These are phyloP conservation scores for Astraeus odoratus DNA, from an alignment of 768 basidiomycete genomes.

Conservation along the genomic window DNA sequence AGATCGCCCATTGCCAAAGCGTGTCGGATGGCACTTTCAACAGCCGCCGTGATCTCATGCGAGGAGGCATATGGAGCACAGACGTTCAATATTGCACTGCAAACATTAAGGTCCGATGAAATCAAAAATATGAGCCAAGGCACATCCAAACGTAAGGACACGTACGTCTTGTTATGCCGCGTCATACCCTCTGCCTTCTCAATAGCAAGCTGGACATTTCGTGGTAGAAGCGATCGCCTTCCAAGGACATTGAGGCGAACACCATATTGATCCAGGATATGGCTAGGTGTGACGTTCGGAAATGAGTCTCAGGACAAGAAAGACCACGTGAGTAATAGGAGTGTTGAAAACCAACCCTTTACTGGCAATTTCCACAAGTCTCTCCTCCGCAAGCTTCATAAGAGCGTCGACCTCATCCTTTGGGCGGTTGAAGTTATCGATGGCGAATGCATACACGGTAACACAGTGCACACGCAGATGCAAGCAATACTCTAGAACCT, in stretches of 20 bases:
- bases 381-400: conserved; percentile 77
- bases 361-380: conserved; percentile 68
- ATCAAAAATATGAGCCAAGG: background rate
- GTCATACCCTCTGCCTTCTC: conserved; percentile 73
- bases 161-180: conserved; percentile 60
- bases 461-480: conserved; percentile 76
- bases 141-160: conserved; percentile 5
- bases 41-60: conserved; percentile 84
- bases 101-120: too few species aligned
- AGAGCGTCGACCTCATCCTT: conserved; percentile 80
- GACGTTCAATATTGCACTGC: conserved; percentile 81
- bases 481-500: conserved; percentile 86
- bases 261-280: conserved; percentile 73
- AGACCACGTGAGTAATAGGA: too few species aligned
- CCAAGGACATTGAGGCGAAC: conserved; percentile 85
- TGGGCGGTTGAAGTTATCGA: conserved; percentile 92
- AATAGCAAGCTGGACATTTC: conserved; percentile 62
- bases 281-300: conserved; percentile 36
- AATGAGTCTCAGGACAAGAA: background rate
- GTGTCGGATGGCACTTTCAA: conserved; percentile 32
- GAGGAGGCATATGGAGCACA: conserved; percentile 90
- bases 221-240: conserved; percentile 65
- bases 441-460: conserved; percentile 94
- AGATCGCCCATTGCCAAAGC: conserved; percentile 26
- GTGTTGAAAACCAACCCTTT: conserved; percentile 76